These are phyloP conservation scores for Kwoniella sp. DNA, from an alignment of 768 basidiomycete species.

Conservation along the genomic window DNA sequence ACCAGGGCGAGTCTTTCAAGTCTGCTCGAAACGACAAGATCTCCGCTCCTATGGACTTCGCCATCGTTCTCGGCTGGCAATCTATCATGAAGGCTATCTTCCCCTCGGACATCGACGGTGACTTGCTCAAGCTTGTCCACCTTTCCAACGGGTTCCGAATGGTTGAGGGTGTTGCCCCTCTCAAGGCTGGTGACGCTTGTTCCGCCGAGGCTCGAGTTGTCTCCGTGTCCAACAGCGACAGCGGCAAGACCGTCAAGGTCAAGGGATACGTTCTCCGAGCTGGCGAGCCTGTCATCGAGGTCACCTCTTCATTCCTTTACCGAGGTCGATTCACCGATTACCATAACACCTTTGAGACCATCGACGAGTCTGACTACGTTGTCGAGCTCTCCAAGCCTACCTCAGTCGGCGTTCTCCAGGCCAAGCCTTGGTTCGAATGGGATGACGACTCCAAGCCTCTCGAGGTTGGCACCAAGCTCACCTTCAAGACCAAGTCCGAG, in stretches of 20 bases:
- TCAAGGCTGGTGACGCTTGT: constrained; percentile 85
- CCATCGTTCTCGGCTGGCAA: constrained; percentile 98
- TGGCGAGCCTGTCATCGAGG: constrained; percentile 82
- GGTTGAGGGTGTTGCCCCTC: constrained; percentile 72
- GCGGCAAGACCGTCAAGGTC: constrained; percentile 80
- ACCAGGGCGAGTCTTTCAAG: constrained; percentile 89
- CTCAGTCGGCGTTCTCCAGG: constrained; percentile 82
- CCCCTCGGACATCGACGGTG: constrained; percentile 86
- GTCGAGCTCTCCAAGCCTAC: constrained; percentile 75
- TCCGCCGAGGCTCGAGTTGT: constrained; percentile 83
- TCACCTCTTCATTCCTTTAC: constrained; percentile 93
- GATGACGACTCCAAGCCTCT: constrained; percentile 77
- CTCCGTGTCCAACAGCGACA: constrained; percentile 84
- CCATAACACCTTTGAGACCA: constrained; percentile 91
- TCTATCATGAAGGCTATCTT: constrained; percentile 99
- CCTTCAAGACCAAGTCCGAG: constrained; percentile 85
- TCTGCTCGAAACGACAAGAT: constrained; percentile 66
- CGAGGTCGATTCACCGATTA: constrained; percentile 92
- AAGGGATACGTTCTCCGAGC: constrained; percentile 68
- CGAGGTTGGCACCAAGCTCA: constrained; percentile 74
- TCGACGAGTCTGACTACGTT: constrained; percentile 84
- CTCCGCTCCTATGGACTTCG: constrained; percentile 96
- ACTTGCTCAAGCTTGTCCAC: constrained; percentile 92
- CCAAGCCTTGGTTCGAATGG: constrained; percentile 99
- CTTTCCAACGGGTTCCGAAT: constrained; percentile 95